phyloP scores from a whole-genome alignment of 169 alveolate species.

The Babesia bovis region DNA sequence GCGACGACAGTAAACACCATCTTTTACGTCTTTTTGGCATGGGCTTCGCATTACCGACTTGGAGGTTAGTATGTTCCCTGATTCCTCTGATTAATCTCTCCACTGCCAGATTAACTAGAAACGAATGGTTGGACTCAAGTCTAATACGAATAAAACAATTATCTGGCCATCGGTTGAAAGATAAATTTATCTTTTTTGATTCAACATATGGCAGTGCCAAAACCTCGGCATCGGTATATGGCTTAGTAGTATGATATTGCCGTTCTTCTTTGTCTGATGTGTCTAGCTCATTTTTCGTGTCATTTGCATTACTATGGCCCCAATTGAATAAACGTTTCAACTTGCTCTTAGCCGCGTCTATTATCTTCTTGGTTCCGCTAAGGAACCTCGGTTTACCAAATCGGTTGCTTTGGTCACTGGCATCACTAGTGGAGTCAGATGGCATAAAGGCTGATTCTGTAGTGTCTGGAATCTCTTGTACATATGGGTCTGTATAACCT shows the following conservation, averaged over 20 bases:
- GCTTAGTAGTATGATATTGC: constrained; percentile 10
- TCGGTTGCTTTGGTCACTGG: no score
- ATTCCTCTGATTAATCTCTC: constrained; percentile 42
- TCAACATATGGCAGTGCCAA: constrained; percentile 38
- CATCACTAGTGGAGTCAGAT: no score
- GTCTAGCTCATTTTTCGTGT: neutral
- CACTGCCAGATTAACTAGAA: constrained; percentile 25
- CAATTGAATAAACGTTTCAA: constrained; percentile 9
- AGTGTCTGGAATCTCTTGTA: no score
- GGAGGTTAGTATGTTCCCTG: constrained; percentile 38
- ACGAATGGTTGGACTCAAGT: constrained; percentile 43
- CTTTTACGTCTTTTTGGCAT: constrained; percentile 59
- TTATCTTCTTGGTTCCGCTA: neutral
- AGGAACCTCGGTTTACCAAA: constrained; percentile 13
- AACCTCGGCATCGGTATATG: constrained; percentile 17
- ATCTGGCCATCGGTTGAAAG: constrained; percentile 63
- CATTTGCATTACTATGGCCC: neutral
- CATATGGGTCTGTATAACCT: no score
- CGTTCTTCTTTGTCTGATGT: neutral
- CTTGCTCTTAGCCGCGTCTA: constrained; percentile 4
- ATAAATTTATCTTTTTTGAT: constrained; percentile 15
- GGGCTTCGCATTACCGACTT: constrained; percentile 50
- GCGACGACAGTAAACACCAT: constrained; percentile 62
- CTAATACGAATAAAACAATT: constrained; percentile 58
- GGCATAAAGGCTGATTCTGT: no score